These are phyloP conservation scores for Yamadazyma kitorensis DNA, from an alignment of 805 yeast species.

Conservation along the genomic window DNA sequence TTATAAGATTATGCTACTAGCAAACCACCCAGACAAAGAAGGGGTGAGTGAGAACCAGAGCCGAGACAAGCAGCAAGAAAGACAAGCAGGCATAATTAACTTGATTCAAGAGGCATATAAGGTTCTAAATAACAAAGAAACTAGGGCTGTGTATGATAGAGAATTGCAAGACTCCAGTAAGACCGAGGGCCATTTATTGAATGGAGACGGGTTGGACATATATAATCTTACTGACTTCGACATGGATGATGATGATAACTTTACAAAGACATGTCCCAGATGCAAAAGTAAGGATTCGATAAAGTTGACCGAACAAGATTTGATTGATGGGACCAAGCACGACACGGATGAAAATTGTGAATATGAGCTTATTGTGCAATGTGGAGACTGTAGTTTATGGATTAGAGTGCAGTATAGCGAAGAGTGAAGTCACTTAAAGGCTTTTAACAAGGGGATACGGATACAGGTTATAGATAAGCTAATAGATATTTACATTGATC, in stretches of 20 bases:
- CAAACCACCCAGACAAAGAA: conserved; percentile 77
- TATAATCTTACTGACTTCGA: conserved; percentile 63
- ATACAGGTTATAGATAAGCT: no score
- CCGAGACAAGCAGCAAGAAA: conserved; percentile 4
- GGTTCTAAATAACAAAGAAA: conserved; percentile 41
- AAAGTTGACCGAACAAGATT: conserved; percentile 55
- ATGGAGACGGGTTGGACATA: conserved; percentile 69
- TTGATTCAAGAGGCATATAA: conserved; percentile 63
- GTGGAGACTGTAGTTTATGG: conserved; percentile 85
- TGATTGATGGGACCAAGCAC: conserved; percentile 53
- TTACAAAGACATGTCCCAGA: conserved; percentile 58
- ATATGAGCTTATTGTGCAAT: conserved; percentile 72
- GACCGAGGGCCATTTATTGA: conserved; percentile 4
- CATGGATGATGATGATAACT: conserved; percentile 39
- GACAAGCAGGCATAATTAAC: conserved; percentile 19
- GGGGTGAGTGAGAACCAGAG: neutral
- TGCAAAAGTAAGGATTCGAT: conserved; percentile 57
- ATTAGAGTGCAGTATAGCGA: conserved; percentile 68
- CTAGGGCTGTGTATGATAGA: conserved; percentile 52
- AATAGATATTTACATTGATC: no score
- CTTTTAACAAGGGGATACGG: no score
- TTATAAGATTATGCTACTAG: conserved; percentile 57
- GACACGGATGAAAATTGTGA: conserved; percentile 50
- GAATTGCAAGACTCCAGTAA: conserved; percentile 27
- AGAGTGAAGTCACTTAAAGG: no score